Base-by-base conservation (phyloP, 2,329 filamentous ascomycete genomes). In the Aureobasidium sp. region DNA sequence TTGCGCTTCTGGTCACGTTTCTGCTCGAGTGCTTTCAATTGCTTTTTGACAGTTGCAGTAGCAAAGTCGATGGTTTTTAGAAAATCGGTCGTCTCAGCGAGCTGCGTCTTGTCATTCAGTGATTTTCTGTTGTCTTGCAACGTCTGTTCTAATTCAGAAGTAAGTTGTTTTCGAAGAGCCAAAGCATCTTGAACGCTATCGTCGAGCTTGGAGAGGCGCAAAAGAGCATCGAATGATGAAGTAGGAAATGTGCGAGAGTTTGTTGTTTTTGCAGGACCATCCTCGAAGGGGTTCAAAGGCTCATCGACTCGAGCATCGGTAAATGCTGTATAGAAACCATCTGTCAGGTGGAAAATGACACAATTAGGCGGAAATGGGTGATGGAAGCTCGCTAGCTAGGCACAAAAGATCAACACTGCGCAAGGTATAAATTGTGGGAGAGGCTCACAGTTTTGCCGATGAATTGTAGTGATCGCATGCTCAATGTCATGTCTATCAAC, bases 161-260 rank as follows among this genome's bases (percentile, higher is more conserved):
- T 85, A 9, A 97, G 80, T 59, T 82, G 81, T 64, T 89, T 85
- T 15, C 89, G 85, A 0, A 90, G 95, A 1, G 86, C 84, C 10
- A 96, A 77, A 1, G 91, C 91, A 73, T 97, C 93, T 71, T 95
- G 91, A 27, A 97, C 90, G 61, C 91, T 96, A 71, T 89, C 90
- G 65, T 96, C 91, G 17, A 97, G 80, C 63, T 92, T 96, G 6
- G 90, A 87, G 12, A 97, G 80, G 64, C 89, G 87, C 87, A 97
- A 93, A 23, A 97, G 79, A 1, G 89, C 85, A 70, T 91, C 91
- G 73, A 96, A 97, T 0, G 91, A 91, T 0, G 91, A 91, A 0
- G 88, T 91, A 0, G 83, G 71, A n/a, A 83, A 77, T 67, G 1
- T 80, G 74, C 6, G 81, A 79, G 27, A 82, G 77, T 57, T 63